These are phyloP conservation scores for Aquilaria yunnanensis DNA, from an alignment of 345 rosid species.

Conservation along the genomic window DNA sequence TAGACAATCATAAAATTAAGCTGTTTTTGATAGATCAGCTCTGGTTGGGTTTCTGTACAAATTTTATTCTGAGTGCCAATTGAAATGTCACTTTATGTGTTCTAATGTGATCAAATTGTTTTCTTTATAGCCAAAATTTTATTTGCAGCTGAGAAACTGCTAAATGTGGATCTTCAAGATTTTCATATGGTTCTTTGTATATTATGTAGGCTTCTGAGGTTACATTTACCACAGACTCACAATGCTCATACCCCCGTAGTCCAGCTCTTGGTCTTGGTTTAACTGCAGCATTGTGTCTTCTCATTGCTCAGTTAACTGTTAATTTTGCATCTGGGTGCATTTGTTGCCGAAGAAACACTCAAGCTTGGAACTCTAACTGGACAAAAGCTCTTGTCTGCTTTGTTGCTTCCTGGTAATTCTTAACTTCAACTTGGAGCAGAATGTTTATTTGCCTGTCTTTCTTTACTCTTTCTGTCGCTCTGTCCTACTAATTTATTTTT, in stretches of 20 bases:
- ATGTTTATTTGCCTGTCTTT: background rate
- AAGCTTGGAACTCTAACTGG: conserved; percentile 58
- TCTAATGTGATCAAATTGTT: too few relatives aligned
- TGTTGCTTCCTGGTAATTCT: conserved; percentile 69
- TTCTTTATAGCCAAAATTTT: too few relatives aligned
- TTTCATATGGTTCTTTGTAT: conserved; percentile 4
- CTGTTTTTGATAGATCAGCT: too few relatives aligned
- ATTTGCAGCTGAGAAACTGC: too few relatives aligned
- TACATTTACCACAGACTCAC: conserved; percentile 28
- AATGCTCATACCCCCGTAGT: conserved; percentile 64
- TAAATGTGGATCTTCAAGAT: background rate
- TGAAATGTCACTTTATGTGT: too few relatives aligned
- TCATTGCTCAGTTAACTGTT: conserved; percentile 57
- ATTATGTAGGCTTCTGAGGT: conserved; percentile 61
- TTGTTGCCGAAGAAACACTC: conserved; percentile 60
- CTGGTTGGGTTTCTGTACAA: too few relatives aligned
- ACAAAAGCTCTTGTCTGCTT: conserved; percentile 56
- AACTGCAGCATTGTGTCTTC: conserved; percentile 54
- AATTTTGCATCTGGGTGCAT: conserved; percentile 65
- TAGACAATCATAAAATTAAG: too few relatives aligned
- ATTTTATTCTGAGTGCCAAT: too few relatives aligned
- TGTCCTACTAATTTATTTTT: too few relatives aligned
- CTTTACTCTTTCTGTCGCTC: background rate
- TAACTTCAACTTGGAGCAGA: background rate
- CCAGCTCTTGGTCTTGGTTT: conserved; percentile 70